Base-by-base conservation (phyloP, 306 rosid species). In the Castanopsis chinensis region DNA sequence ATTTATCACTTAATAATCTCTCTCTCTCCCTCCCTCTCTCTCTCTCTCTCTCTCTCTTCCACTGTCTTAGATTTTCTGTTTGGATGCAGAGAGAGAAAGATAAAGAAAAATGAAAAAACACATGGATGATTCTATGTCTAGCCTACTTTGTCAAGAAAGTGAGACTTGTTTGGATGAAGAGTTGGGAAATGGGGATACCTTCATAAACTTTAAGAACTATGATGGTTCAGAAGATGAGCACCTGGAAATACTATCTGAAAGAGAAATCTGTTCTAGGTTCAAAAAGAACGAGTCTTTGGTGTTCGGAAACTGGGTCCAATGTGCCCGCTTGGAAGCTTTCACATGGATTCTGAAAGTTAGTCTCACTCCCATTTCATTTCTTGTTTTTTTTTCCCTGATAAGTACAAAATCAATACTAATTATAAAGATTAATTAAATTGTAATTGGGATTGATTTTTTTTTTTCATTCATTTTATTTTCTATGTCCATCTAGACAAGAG, bases 311-410 rank as follows among this genome's bases (percentile, higher is more conserved):
- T 83, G 85, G 85, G 18, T 86, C 68, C 81, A 86, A 77, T 76
- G 84, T 53, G 85, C 88, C 11, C 97, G 99, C 61, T 75, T 72
- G 54, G 90, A 92, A 71, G 89, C 96, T 21, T 85, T 95, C 84
- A 73, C 86, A 61, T 92, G 93, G 97, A 85, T 91, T 89, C 87
- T 92, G 81, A 86, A 77, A 79, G 98, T 94, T 77, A 75, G 96
- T 89, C 33, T 55, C 20, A 73, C 45, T 13, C 37, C 77, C 72
- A 17, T n/a, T 71, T 21, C 30, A 78, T 68, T 81, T 27, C 73
- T 68, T 18, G 20, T n/a, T 28, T 76, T 78, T 21, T 28, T 79
- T 78, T 76, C 33, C 25, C 80, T 85, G 17, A 64, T 74, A 64
- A 8, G 12, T 41, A 41, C 11, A 41, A 41, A 41, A 41, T 41